Percentiles rank a stretch among this genome's conserved stretches.
Conservation (phyloP, 106 monocot species). For the Dioscorea dumetorum region DNA sequence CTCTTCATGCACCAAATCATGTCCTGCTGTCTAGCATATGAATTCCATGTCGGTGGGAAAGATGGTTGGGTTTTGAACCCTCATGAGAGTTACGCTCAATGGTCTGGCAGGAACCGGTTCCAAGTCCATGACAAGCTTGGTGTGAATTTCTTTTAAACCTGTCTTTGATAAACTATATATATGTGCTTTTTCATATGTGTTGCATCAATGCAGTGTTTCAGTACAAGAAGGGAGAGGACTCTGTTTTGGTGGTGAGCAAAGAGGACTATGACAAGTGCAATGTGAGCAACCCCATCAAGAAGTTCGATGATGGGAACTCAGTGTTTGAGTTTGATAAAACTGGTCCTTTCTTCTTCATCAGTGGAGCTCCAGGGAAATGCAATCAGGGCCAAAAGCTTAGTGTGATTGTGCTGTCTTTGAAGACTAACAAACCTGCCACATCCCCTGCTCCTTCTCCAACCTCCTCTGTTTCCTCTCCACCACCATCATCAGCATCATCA, state of each 20-base stretch:
- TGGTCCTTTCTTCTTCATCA: constrained; percentile 5
- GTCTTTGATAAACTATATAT: neutral
- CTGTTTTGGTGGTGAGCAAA: constrained; percentile 8
- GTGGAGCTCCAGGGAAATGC: neutral
- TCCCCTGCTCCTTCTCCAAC: neutral
- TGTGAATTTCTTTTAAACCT: constrained; percentile 2
- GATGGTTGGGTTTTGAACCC: constrained; percentile 53
- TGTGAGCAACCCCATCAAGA: neutral
- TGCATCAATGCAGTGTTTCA: constrained; percentile 48
- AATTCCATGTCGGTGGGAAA: constrained; percentile 44
- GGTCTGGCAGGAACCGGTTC: constrained; percentile 44
- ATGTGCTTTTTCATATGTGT: neutral
- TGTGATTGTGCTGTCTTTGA: neutral
- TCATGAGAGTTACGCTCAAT: constrained; percentile 23
- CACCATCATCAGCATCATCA: neutral
- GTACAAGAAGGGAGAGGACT: constrained; percentile 29
- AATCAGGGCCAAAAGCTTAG: neutral
- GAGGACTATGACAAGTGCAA: constrained; percentile 9
- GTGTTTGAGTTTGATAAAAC: constrained; percentile 1
- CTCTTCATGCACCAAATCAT: too few relatives aligned
- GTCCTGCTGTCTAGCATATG: constrained; percentile 1
- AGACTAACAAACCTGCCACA: neutral
- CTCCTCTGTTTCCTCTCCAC: neutral
- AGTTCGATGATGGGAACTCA: neutral
- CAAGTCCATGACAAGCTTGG: constrained; percentile 52